phyloP scores from a whole-genome alignment of 805 yeast genomes.

The Candida nonsorbophila region DNA sequence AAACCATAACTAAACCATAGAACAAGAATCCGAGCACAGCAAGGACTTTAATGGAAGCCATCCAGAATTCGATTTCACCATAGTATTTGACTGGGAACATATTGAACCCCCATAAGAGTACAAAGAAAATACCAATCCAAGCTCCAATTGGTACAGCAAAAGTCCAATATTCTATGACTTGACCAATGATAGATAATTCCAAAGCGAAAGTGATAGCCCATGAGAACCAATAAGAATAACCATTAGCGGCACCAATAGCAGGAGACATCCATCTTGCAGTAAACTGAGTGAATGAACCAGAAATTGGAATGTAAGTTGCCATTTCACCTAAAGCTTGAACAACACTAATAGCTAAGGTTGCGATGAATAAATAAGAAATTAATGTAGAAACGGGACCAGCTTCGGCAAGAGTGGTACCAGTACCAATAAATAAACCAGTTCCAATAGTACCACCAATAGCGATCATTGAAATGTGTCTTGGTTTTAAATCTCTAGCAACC shows the following conservation, averaged over 20 bases:
- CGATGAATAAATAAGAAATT: conserved; percentile 63
- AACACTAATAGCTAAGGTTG: conserved; percentile 57
- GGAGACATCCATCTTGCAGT: conserved; percentile 64
- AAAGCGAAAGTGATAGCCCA: conserved; percentile 76
- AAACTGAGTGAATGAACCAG: conserved; percentile 66
- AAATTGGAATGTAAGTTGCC: conserved; percentile 72
- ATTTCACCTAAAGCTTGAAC: conserved; percentile 74
- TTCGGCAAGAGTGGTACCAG: conserved; percentile 45
- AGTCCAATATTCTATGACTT: conserved; percentile 62
- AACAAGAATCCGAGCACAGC: conserved; percentile 69
- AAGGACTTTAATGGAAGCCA: conserved; percentile 59
- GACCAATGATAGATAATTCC: conserved; percentile 69
- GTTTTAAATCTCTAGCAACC: conserved; percentile 56
- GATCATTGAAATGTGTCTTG: conserved; percentile 69
- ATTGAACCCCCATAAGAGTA: conserved; percentile 47
- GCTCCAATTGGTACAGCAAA: conserved; percentile 63
- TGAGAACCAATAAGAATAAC: conserved; percentile 72
- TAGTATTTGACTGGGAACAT: conserved; percentile 64
- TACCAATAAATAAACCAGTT: conserved; percentile 69
- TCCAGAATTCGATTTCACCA: conserved; percentile 77
- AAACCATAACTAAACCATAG: conserved; percentile 64
- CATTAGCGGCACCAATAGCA: conserved; percentile 68
- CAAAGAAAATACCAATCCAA: conserved; percentile 67
- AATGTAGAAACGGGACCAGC: conserved; percentile 71
- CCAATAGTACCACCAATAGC: conserved; percentile 81